phyloP scores from a whole-genome alignment of 352 stramenopile genomes.

The Pythium dissimile region DNA sequence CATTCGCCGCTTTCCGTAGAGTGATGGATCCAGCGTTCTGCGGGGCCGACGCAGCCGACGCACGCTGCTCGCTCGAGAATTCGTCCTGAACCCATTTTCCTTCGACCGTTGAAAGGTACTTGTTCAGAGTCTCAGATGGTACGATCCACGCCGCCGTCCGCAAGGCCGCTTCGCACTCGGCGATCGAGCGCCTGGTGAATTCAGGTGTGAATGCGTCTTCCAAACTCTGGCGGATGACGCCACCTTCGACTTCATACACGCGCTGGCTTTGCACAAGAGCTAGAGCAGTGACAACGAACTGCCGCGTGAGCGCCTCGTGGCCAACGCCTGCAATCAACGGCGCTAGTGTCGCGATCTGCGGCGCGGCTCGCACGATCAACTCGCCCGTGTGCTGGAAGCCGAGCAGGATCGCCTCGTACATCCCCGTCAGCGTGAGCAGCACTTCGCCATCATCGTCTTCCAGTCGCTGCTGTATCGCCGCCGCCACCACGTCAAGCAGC shows the following conservation, averaged over 20 bases:
- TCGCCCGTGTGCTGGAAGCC: constrained; percentile 75
- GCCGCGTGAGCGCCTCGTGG: constrained; percentile 3
- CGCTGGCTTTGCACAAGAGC: constrained; percentile 64
- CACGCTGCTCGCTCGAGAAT: constrained; percentile 58
- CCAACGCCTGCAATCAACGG: constrained; percentile 36
- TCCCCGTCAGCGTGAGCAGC: constrained; percentile 26
- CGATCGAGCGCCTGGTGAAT: constrained; percentile 24
- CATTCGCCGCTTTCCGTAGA: constrained; percentile 51
- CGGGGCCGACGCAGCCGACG: constrained; percentile 20
- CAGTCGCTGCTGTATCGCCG: constrained; percentile 14
- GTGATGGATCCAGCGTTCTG: constrained; percentile 72
- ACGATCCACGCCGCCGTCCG: constrained; percentile 65
- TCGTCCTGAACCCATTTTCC: constrained; percentile 82
- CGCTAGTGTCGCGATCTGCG: constrained; percentile 41
- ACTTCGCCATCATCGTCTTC: constrained; percentile 26
- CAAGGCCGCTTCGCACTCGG: constrained; percentile 27
- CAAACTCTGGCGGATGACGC: constrained; percentile 39
- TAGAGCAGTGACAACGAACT: constrained; percentile 38
- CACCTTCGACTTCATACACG: constrained; percentile 59
- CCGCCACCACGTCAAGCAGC: constrained; percentile 40
- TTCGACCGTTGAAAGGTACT: constrained; percentile 60
- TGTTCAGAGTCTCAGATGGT: constrained; percentile 28
- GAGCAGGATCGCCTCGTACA: constrained; percentile 67
- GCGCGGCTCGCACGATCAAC: constrained; percentile 42
- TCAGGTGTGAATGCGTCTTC: constrained; percentile 28